These are phyloP conservation scores for Sedum album DNA, from an alignment of 164 flowering plant genomes.

Conservation along the genomic window DNA sequence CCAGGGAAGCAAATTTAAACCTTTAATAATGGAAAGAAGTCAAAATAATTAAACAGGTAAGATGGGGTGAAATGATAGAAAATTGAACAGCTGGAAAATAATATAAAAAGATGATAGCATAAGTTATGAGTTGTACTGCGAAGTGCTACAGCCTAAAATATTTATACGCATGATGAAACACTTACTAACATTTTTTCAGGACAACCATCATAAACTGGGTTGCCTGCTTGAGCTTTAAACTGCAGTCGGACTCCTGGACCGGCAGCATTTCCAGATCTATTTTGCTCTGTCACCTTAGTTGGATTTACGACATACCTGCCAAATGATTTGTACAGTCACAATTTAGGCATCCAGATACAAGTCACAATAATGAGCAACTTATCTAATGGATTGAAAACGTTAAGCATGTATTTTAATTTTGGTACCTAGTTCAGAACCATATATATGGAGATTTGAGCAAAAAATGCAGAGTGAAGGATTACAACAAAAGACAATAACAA, in stretches of 20 bases:
- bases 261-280: slow-evolving; percentile 39
- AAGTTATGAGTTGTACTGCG: not conserved
- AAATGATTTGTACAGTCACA: not conserved
- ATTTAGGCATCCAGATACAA: not conserved
- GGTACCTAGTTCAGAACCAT: not conserved
- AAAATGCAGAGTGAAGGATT: not conserved
- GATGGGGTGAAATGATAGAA: too few species aligned
- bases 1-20: too few species aligned
- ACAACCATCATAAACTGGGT: slow-evolving; percentile 31
- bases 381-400: not conserved
- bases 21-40: not conserved
- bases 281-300: slow-evolving; percentile 44
- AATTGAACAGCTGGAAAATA: too few species aligned
- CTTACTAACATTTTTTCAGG: slow-evolving; percentile 52
- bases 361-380: not conserved
- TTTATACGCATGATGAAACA: not conserved
- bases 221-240: slow-evolving; percentile 44
- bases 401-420: too few species aligned
- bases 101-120: not conserved
- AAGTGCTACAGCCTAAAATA: not conserved
- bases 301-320: slow-evolving; percentile 35
- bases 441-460: not conserved
- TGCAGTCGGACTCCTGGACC: slow-evolving; percentile 59
- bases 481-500: not conserved
- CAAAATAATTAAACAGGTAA: not conserved